Conservation (phyloP, 371 early-diverging fungal genomes). For the Circinella umbellata region DNA sequence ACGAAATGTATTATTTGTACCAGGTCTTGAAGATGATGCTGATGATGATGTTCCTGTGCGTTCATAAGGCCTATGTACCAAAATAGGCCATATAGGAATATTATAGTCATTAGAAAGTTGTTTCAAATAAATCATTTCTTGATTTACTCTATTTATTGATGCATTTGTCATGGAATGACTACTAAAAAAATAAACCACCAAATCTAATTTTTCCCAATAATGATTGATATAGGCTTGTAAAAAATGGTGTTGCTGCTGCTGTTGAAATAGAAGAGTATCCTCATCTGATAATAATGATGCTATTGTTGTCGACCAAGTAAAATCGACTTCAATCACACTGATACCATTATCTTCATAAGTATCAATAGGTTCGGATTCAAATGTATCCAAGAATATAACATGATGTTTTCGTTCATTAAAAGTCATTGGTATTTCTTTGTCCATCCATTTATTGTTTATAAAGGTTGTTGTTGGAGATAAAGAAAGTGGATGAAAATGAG, state of each 20-base stretch:
- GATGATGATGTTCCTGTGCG: not conserved
- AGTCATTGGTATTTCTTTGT: not conserved
- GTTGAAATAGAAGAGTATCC: not conserved
- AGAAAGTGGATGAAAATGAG: too few species aligned
- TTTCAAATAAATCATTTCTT: slow-evolving; percentile 16
- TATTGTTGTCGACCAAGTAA: slow-evolving; percentile 19
- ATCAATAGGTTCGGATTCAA: slow-evolving; percentile 21
- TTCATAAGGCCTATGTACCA: slow-evolving; percentile 1
- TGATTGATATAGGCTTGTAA: slow-evolving; percentile 11
- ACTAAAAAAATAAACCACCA: slow-evolving; percentile 26
- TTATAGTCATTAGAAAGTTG: slow-evolving; percentile 1
- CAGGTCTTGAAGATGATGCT: not conserved
- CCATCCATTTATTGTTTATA: not conserved
- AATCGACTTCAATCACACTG: slow-evolving; percentile 30
- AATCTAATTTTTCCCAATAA: slow-evolving; percentile 17
- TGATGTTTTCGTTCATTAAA: slow-evolving; percentile 19
- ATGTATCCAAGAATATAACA: slow-evolving; percentile 12
- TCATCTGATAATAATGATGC: not conserved
- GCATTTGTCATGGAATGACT: not conserved
- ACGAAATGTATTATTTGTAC: not conserved
- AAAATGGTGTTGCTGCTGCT: slow-evolving; percentile 1
- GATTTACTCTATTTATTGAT: slow-evolving; percentile 4
- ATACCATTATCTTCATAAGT: slow-evolving; percentile 29
- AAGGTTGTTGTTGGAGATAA: not conserved
- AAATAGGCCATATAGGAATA: slow-evolving; percentile 14